Evolutionary conservation across 257 asterid genomes (phyloP), one percentile per base, ranked within the genome.

Genomic region (Datura wrightii): DNA sequence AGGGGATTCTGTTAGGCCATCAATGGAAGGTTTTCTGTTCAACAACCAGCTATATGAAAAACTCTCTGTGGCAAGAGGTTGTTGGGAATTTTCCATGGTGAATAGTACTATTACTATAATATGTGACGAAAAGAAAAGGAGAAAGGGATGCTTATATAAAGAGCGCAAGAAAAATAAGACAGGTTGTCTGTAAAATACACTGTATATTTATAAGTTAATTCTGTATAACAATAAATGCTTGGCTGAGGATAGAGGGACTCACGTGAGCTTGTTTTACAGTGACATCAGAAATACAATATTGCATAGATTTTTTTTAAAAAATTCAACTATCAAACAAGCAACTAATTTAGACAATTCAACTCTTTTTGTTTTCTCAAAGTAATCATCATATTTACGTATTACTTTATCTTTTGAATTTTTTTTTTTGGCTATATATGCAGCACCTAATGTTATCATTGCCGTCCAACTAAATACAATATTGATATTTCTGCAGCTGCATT

Each of bases 31-130:
- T 8, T 87, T 85, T 66, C 62, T 83, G 86, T 88, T 88, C 50
- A 84, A 71, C 79, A 93, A 88, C 95, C 97, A 93, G n/a, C 95
- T 93, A 90, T 90, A 89, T 14, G 97, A 93, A 71, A 93, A 93
- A 14, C 97, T 93, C 82, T 93, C 95, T 6, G 94, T 90, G 84
- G 95, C 94, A 42, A 92, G 83, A 62, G 90, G 87, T 5, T 88
- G 86, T 8, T 91, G 86, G 9, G 91, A 87, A 82, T 86, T 88
- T 83, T 93, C 97, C 97, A 93, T 93, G 10, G 82, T 55, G 82
- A 79, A 39, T 46, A 39, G 48, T 67, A 37, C 31, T 24, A 62
- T 19, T 19, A 54, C 10, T 15, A 48, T 9, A 15, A 54, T 19
- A 65, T 52, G 74, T 63, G 81, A 85, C 39, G 60, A 52, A 84